Conservation (phyloP, 2,329 filamentous ascomycete species). For the Trichoderma citrinoviride region DNA sequence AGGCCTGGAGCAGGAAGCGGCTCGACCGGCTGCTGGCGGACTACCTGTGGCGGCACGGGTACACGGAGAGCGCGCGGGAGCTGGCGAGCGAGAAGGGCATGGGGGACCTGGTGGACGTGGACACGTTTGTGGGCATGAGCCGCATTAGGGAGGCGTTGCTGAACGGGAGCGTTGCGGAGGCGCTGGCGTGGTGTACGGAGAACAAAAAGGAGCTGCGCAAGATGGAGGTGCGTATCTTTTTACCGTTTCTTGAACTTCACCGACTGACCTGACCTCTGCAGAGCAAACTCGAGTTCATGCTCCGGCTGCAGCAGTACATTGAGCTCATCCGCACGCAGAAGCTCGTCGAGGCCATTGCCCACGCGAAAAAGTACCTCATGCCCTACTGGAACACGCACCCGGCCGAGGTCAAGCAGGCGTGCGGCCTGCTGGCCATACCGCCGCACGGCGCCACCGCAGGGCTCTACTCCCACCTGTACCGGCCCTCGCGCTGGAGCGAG, state of each 20-base stretch:
- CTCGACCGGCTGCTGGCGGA: slow-evolving; percentile 88
- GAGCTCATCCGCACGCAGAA: slow-evolving; percentile 77
- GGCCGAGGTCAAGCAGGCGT: slow-evolving; percentile 67
- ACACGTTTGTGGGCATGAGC: slow-evolving; percentile 81
- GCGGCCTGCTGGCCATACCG: slow-evolving; percentile 74
- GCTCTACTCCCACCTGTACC: slow-evolving; percentile 63
- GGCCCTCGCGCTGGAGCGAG: slow-evolving; percentile 66
- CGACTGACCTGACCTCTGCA: slow-evolving; percentile 35
- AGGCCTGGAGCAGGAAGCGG: slow-evolving; percentile 78
- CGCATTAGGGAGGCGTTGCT: slow-evolving; percentile 72
- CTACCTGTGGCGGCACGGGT: slow-evolving; percentile 82
- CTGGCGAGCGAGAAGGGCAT: slow-evolving; percentile 75
- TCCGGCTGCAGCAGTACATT: slow-evolving; percentile 92
- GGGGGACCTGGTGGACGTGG: slow-evolving; percentile 78
- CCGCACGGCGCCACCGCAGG: slow-evolving; percentile 46
- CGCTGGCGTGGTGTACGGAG: slow-evolving; percentile 85
- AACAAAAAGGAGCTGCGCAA: slow-evolving; percentile 92
- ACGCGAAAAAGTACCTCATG: slow-evolving; percentile 79
- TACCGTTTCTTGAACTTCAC: no score
- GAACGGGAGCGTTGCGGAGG: slow-evolving; percentile 70
- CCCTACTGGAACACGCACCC: slow-evolving; percentile 68
- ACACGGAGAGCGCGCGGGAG: slow-evolving; percentile 70
- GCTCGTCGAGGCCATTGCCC: slow-evolving; percentile 71
- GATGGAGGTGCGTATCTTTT: slow-evolving; percentile 58
- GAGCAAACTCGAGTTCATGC: slow-evolving; percentile 87